Conservation (phyloP, 1,284 basidiomycete genomes). For the Fomes fomentarius region DNA sequence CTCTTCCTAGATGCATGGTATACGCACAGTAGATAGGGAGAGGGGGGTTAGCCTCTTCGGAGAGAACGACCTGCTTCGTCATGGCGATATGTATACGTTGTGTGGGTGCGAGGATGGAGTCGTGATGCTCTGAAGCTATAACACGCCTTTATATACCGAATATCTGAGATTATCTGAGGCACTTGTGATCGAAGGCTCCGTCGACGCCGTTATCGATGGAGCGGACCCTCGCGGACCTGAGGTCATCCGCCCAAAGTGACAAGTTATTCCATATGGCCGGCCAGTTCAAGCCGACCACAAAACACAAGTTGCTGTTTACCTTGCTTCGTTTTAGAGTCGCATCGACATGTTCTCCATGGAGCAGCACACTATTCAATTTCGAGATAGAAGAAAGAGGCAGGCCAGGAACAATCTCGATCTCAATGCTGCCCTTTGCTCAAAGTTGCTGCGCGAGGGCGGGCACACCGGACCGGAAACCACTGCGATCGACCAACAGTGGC, state of each 20-base stretch:
- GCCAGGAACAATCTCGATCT: no score
- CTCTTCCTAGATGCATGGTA: background rate
- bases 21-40: constrained; percentile 54
- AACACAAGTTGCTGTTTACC: no score
- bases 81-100: constrained; percentile 17
- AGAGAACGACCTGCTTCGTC: constrained; percentile 42
- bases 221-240: no score
- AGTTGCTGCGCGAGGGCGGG: no score
- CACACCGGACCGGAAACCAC: no score
- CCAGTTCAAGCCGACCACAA: no score
- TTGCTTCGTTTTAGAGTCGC: no score
- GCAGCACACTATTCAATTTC: no score
- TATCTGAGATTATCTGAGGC: constrained; percentile 2
- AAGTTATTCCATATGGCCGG: background rate
- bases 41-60: constrained; percentile 47
- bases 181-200: background rate
- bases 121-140: background rate
- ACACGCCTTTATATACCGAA: background rate
- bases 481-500: no score
- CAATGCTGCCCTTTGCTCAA: no score
- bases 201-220: constrained; percentile 5
- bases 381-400: no score
- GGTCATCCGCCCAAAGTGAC: constrained; percentile 1
- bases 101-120: background rate
- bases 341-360: no score